Conservation (phyloP, 306 rosid genomes). For the Sindora glabra region DNA sequence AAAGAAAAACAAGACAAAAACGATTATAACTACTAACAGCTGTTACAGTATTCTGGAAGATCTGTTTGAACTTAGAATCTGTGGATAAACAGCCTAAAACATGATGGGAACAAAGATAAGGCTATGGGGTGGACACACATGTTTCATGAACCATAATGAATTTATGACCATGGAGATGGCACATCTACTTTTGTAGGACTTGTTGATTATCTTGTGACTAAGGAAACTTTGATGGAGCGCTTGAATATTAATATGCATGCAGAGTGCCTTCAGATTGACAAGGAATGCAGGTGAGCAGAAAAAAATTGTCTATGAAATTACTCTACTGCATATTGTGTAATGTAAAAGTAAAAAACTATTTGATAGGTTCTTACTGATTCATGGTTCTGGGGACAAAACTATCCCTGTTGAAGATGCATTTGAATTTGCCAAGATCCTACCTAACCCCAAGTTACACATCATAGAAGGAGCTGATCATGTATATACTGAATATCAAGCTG, state of each 20-base stretch:
- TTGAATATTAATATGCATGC: constrained; percentile 41
- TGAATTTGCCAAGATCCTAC: constrained; percentile 64
- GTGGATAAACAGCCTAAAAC: no score
- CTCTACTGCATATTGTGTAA: background rate
- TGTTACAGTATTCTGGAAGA: no score
- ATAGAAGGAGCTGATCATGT: constrained; percentile 63
- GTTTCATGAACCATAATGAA: no score
- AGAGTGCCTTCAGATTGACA: constrained; percentile 49
- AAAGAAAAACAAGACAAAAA: no score
- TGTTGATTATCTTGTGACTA: constrained; percentile 28
- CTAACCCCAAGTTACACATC: constrained; percentile 56
- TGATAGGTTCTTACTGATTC: constrained; percentile 63
- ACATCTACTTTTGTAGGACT: constrained; percentile 27
- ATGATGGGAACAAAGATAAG: no score
- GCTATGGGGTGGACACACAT: no score
- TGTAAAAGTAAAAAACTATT: background rate
- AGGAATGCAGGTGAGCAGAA: constrained; percentile 52
- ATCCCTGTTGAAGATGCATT: constrained; percentile 55
- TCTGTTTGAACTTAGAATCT: no score
- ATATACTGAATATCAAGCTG: constrained; percentile 48
- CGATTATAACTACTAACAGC: no score
- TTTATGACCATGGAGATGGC: no score
- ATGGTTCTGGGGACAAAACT: constrained; percentile 49
- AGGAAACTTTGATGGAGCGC: constrained; percentile 54
- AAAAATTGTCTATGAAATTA: background rate